Base-by-base conservation (phyloP, 1,139 yeast genomes). In the Saccharomyces hybrid region DNA sequence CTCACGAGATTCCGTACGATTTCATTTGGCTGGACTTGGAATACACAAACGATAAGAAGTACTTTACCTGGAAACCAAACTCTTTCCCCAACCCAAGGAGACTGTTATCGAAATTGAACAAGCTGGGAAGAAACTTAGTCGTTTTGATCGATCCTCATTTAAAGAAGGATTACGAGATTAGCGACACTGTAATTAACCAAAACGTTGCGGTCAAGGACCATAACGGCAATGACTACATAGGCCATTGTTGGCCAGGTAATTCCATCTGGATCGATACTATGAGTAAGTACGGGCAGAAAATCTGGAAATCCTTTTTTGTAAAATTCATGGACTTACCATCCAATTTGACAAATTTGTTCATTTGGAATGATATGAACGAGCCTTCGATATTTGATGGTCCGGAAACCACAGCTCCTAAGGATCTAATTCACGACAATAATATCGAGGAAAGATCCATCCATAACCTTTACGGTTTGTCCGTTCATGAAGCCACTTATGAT, bases 341-440 rank as follows among this genome's bases (percentile, higher is more conserved):
- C 27, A 58, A 59, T 32, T n/a, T 47, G 20, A 14, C 46, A 7
- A 93, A 93, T 65, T 69, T 90, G 53, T 86, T 86, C 64, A 74
- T 95, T 31, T 93, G 99, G 99, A 95, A 93, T 70, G 99, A 95
- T 70, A 93, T 93, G 99, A 89, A 88, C 71, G 99, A 93, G 71
- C 98, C 98, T 0, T 88, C 97, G 0, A 86, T 93, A 2, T 95
- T 93, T 69, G 82, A 85, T 63, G 99, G 98, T 0, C 96, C 98
- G 1, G 99, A 93, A 69, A 89, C 97, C 0, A 75, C 95, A 0
- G 82, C 93, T 47, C 95, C 95, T 47, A 86, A 86, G 64, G 96
- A 90, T 69, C 73, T 80, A 48, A 63, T 91, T 28, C 97, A 91
- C 63, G 78, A 74, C 65, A 96, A 89, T 3, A 81, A 82, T n/a